These are phyloP conservation scores for Geotrichum citri-aurantii DNA, from an alignment of 1,139 yeast species.

Conservation along the genomic window DNA sequence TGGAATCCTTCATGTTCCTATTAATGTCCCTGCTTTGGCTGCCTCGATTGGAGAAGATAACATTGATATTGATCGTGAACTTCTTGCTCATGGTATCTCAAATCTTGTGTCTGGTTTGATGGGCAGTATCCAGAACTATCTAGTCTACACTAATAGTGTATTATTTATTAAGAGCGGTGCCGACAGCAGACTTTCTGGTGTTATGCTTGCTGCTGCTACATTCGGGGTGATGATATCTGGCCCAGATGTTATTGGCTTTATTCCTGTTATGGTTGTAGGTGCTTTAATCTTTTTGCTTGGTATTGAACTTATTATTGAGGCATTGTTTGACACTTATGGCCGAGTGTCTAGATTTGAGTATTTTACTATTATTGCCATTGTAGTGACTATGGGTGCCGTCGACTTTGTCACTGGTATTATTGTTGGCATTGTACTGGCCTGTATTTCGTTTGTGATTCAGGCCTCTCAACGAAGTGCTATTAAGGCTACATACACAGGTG, in stretches of 20 bases:
- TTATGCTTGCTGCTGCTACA: constrained; percentile 78
- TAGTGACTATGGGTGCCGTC: constrained; percentile 89
- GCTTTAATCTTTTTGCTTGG: constrained; percentile 85
- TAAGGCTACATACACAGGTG: constrained; percentile 78
- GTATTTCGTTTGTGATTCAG: constrained; percentile 84
- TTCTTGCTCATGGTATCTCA: constrained; percentile 93
- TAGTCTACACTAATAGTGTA: constrained; percentile 91
- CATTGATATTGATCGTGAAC: constrained; percentile 84
- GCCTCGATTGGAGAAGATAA: constrained; percentile 76
- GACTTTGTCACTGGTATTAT: constrained; percentile 92
- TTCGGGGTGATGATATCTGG: constrained; percentile 77
- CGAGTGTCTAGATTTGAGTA: constrained; percentile 73
- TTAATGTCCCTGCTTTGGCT: constrained; percentile 94
- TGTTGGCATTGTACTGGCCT: constrained; percentile 85
- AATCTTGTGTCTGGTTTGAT: constrained; percentile 74
- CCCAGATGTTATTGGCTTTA: constrained; percentile 86
- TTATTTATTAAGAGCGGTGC: constrained; percentile 93
- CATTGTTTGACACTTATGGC: constrained; percentile 78
- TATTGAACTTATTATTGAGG: constrained; percentile 80
- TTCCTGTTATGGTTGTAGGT: constrained; percentile 94
- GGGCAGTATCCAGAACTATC: constrained; percentile 89
- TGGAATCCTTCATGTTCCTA: constrained; percentile 93
- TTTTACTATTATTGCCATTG: constrained; percentile 73
- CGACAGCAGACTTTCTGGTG: constrained; percentile 80
- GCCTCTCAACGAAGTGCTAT: constrained; percentile 83